These are phyloP conservation scores for Volutella citrinella DNA, from an alignment of 2,329 filamentous ascomycete species.

Conservation along the genomic window DNA sequence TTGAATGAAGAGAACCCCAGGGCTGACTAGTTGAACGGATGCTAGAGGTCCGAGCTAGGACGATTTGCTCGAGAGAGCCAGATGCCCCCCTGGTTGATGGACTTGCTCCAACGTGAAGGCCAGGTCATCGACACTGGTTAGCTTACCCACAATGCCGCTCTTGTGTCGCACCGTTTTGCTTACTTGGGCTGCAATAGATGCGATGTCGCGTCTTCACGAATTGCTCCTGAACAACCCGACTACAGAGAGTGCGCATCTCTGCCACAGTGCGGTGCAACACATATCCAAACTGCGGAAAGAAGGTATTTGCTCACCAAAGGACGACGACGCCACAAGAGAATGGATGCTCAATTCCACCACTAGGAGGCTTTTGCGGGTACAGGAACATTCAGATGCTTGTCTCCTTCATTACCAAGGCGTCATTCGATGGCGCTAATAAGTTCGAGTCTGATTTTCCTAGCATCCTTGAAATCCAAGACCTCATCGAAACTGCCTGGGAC, in stretches of 20 bases:
- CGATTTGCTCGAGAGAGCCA: constrained; percentile 69
- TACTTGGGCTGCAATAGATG: no score
- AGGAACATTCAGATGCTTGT: constrained; percentile 90
- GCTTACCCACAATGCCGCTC: no score
- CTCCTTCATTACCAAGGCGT: constrained; percentile 68
- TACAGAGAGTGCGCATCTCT: constrained; percentile 74
- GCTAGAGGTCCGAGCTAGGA: constrained; percentile 66
- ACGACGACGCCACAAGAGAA: no score
- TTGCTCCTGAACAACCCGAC: no score
- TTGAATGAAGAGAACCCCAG: no score
- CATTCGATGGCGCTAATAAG: constrained; percentile 52
- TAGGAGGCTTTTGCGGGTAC: constrained; percentile 90
- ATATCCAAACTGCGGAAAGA: constrained; percentile 79
- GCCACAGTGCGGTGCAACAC: constrained; percentile 71
- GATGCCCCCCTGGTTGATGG: constrained; percentile 69
- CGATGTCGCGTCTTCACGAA: no score
- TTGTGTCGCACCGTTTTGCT: no score
- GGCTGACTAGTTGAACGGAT: no score
- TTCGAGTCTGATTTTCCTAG: constrained; percentile 65
- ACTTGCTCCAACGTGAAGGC: constrained; percentile 58
- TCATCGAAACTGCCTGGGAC: constrained; percentile 88
- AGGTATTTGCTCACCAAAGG: no score
- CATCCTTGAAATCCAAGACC: constrained; percentile 79
- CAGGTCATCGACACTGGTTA: constrained; percentile 53
- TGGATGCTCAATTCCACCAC: neutral